phyloP scores from a whole-genome alignment of 139 green algal species.

The Dunaliella primolecta region DNA sequence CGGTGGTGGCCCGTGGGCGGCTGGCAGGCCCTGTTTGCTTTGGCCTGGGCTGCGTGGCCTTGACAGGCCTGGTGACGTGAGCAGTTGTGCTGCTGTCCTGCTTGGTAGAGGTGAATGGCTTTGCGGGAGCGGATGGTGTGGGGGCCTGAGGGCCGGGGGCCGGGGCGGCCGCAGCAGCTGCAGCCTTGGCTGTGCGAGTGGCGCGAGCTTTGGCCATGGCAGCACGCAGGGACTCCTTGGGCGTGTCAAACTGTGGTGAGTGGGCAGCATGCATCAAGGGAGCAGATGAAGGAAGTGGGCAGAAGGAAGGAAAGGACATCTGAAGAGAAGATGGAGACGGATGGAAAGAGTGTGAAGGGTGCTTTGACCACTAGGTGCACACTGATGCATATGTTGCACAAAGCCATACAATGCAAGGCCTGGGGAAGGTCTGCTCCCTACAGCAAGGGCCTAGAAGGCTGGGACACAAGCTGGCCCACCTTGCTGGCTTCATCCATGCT shows the following conservation, averaged over 20 bases:
- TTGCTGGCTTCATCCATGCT: background rate
- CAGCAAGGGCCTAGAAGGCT: too few species aligned
- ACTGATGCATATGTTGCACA: too few species aligned
- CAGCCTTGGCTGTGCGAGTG: background rate
- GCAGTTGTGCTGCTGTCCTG: background rate
- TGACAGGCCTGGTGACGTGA: background rate
- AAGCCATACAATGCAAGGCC: too few species aligned
- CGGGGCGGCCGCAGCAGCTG: background rate
- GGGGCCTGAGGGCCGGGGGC: background rate
- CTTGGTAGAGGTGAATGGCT: background rate
- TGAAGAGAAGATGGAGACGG: too few species aligned
- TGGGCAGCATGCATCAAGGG: background rate
- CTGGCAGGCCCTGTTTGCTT: background rate
- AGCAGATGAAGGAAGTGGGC: too few species aligned
- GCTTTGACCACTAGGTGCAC: too few species aligned
- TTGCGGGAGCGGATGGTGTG: too few species aligned
- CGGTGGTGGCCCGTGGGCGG: background rate
- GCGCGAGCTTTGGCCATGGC: constrained; percentile 17
- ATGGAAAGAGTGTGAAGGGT: too few species aligned
- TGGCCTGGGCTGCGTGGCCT: background rate
- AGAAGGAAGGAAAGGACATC: too few species aligned
- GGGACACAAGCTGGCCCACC: too few species aligned
- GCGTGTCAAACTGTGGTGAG: background rate
- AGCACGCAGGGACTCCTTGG: background rate
- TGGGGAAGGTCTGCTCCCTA: too few species aligned